Evolutionary conservation across 164 flowering plant species (phyloP).

Genomic region (Stephania cephalantha): DNA sequence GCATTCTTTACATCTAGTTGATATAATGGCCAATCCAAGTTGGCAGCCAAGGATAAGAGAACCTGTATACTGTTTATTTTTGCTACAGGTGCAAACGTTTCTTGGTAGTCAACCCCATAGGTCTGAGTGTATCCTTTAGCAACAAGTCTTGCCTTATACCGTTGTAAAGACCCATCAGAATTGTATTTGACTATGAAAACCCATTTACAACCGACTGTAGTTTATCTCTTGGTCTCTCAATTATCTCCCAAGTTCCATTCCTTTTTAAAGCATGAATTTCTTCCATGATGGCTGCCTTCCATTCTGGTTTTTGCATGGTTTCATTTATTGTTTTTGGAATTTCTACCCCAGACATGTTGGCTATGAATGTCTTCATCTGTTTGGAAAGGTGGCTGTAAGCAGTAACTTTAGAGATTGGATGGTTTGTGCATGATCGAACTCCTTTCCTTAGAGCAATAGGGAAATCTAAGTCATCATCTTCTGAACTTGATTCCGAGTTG

Average conservation of each 20-base stretch:
- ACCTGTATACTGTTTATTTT: background rate
- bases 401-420: background rate
- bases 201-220: slow-evolving; percentile 1
- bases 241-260: background rate
- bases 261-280: background rate
- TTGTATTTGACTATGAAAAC: background rate
- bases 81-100: background rate
- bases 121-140: background rate
- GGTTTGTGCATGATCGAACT: background rate
- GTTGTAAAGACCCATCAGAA: background rate
- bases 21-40: background rate
- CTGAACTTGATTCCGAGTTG: background rate
- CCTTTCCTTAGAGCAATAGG: background rate
- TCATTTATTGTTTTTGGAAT: background rate
- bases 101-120: slow-evolving; percentile 4
- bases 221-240: background rate
- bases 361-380: background rate
- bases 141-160: background rate
- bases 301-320: background rate
- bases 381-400: background rate
- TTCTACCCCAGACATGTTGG: background rate
- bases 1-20: slow-evolving; percentile 3
- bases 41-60: background rate
- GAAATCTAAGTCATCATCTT: background rate
- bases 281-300: background rate